Conservation (phyloP, 2,329 filamentous ascomycete genomes). For the Fusarium agapanthi region DNA sequence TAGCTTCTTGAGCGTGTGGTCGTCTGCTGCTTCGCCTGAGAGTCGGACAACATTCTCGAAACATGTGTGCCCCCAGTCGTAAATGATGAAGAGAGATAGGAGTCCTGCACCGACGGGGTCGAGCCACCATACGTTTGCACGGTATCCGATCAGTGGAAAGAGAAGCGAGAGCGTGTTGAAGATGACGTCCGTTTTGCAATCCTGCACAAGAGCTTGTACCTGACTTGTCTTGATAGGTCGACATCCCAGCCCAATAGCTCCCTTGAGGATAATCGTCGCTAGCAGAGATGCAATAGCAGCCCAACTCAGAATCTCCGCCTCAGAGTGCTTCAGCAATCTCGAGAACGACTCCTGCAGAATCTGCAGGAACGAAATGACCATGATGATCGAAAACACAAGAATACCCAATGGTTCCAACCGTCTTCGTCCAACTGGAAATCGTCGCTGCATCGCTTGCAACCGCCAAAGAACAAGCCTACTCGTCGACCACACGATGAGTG, state of each 20-base stretch:
- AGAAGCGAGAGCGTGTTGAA: slow-evolving; percentile 89
- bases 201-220: slow-evolving; percentile 72
- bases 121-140: slow-evolving; percentile 71
- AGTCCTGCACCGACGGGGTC: slow-evolving; percentile 69
- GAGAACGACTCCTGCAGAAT: slow-evolving; percentile 74
- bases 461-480: slow-evolving; percentile 73
- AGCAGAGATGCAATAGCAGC: slow-evolving; percentile 62
- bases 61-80: slow-evolving; percentile 70
- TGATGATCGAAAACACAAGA: slow-evolving; percentile 81
- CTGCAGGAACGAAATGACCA: slow-evolving; percentile 83
- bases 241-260: slow-evolving; percentile 84
- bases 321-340: slow-evolving; percentile 67
- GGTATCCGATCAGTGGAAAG: slow-evolving; percentile 76
- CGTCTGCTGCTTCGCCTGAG: slow-evolving; percentile 45
- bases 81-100: slow-evolving; percentile 73
- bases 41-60: slow-evolving; percentile 45
- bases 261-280: slow-evolving; percentile 80
- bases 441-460: slow-evolving; percentile 60
- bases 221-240: slow-evolving; percentile 82
- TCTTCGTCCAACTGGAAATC: slow-evolving; percentile 77
- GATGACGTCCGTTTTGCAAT: slow-evolving; percentile 73
- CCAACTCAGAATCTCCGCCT: slow-evolving; percentile 46
- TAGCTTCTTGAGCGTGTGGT: slow-evolving; percentile 44
- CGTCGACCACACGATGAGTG: slow-evolving; percentile 81
- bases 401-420: slow-evolving; percentile 78